These are phyloP conservation scores for Aspergillus piperis DNA, from an alignment of 2,329 filamentous ascomycete species.

Conservation along the genomic window DNA sequence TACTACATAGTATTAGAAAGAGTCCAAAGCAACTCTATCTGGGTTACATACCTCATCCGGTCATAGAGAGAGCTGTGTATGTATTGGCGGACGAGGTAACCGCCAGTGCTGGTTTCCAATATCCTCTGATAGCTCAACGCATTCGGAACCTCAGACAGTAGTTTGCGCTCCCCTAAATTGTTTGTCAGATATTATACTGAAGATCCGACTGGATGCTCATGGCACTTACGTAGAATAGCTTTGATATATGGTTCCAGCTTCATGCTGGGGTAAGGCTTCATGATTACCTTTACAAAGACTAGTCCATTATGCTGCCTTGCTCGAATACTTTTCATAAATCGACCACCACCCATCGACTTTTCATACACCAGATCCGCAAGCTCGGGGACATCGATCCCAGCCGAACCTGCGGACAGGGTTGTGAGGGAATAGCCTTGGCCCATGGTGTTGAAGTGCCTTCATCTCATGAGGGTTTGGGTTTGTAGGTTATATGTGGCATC, in stretches of 20 bases:
- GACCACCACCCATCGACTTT: constrained; percentile 83
- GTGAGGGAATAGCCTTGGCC: constrained; percentile 95
- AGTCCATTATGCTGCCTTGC: constrained; percentile 87
- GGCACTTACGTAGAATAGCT: constrained; percentile 68
- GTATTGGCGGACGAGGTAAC: constrained; percentile 91
- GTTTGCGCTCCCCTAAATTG: constrained; percentile 70
- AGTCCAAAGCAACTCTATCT: neutral
- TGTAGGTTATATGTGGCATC: neutral
- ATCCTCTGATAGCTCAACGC: constrained; percentile 87
- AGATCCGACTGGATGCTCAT: neutral
- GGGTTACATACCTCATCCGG: constrained; percentile 64
- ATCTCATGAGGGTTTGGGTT: constrained; percentile 26
- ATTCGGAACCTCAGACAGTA: constrained; percentile 82
- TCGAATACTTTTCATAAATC: constrained; percentile 96
- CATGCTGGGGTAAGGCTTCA: constrained; percentile 85
- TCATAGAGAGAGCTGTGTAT: constrained; percentile 97
- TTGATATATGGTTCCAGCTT: constrained; percentile 77
- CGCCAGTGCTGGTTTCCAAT: constrained; percentile 86
- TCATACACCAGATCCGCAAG: constrained; percentile 89
- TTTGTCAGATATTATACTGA: constrained; percentile 19
- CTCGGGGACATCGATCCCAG: constrained; percentile 91
- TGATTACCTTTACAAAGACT: constrained; percentile 89
- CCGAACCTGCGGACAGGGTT: constrained; percentile 85
- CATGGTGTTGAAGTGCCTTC: constrained; percentile 59
- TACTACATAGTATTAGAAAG: constrained; percentile 58